Evolutionary conservation across 2,329 filamentous ascomycete species (phyloP).

Genomic region (Metarhizium brunneum): DNA sequence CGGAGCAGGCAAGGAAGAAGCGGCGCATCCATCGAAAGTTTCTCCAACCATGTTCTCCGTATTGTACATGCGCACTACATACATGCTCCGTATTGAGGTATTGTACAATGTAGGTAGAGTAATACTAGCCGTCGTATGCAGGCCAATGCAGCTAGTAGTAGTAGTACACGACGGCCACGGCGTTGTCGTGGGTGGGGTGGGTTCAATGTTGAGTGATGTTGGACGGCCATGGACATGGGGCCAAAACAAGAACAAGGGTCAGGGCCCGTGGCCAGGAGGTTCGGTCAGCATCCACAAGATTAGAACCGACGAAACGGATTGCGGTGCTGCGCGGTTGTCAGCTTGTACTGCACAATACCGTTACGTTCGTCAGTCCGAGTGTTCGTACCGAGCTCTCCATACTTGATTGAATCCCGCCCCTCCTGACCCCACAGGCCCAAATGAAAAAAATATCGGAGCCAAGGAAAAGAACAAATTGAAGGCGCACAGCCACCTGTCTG

Average conservation of each 20-base stretch:
- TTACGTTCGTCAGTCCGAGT: too few species aligned
- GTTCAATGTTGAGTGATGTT: background rate
- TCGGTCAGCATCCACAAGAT: background rate
- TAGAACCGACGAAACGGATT: too few species aligned
- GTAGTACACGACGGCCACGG: background rate
- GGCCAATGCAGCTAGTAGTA: background rate
- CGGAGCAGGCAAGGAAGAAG: slow-evolving; percentile 2
- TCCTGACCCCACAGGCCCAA: background rate
- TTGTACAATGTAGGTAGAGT: too few species aligned
- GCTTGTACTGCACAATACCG: too few species aligned
- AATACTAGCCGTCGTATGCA: background rate
- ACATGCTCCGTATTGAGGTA: background rate
- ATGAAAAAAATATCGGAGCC: background rate
- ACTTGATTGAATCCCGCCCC: background rate
- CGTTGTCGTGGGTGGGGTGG: background rate
- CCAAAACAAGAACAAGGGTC: background rate
- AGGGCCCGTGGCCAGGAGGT: background rate
- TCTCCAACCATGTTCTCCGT: background rate
- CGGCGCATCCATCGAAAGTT: background rate
- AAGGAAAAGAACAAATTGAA: background rate
- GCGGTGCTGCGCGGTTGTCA: background rate
- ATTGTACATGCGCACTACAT: background rate
- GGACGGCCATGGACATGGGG: background rate
- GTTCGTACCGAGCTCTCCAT: too few species aligned
- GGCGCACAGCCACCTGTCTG: slow-evolving; percentile 1